Evolutionary conservation across 2,329 filamentous ascomycete genomes (phyloP).

Genomic region (Diaporthe helianthi): DNA sequence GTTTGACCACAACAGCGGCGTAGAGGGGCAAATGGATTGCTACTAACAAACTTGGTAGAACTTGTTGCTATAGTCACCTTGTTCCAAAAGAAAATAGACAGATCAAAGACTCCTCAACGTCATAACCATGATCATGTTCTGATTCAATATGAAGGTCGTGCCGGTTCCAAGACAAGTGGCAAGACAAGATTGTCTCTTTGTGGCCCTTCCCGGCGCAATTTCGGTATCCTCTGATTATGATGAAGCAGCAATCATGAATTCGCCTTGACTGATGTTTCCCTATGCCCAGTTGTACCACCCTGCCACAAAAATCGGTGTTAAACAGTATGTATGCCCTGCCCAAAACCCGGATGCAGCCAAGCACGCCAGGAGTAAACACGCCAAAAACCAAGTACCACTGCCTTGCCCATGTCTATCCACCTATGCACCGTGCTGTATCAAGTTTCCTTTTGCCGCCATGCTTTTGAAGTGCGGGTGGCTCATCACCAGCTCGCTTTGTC

Average conservation of each 20-base stretch:
- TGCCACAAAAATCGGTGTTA: background rate
- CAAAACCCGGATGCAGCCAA: background rate
- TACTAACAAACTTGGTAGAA: background rate
- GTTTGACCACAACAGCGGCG: background rate
- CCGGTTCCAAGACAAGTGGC: background rate
- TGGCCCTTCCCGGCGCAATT: background rate
- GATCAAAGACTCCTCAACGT: background rate
- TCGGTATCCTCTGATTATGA: background rate
- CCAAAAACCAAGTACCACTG: conserved; percentile 1
- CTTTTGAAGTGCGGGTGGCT: background rate
- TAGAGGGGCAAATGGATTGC: background rate
- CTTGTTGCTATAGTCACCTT: background rate
- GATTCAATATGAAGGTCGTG: background rate
- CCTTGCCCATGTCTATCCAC: background rate
- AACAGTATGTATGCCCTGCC: background rate
- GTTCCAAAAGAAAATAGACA: background rate
- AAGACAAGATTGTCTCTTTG: background rate
- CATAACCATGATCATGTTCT: background rate
- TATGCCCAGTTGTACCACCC: conserved; percentile 5
- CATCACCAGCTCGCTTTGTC: background rate
- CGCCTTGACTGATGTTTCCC: conserved; percentile 7
- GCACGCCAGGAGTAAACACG: background rate
- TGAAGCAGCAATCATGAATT: background rate
- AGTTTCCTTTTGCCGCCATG: background rate
- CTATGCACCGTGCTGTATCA: background rate